Base-by-base conservation (phyloP, 1,284 basidiomycete species). In the Boletellus dicymbophilus region DNA sequence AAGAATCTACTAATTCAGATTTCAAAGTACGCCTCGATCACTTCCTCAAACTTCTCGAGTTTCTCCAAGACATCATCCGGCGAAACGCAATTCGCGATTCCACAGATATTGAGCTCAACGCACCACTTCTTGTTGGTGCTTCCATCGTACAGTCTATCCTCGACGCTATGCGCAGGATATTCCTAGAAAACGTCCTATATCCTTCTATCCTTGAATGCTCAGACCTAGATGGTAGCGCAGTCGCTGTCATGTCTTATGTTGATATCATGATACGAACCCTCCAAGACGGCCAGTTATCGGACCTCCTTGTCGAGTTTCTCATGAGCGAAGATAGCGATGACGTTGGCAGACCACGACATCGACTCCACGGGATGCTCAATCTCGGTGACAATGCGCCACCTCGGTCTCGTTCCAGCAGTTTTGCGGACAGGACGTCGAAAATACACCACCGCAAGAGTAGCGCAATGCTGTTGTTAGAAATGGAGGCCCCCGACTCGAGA, bases 221-320 rank as follows among this genome's bases (percentile, higher is more conserved):
- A 1, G 90, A 93, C 54, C 67, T 76, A 7, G 95, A 99, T 68
- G 95, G 95, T 22, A 97, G 94, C 56, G 91, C 95, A 0, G 90
- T 97, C 2, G 96, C 96, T 2, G 94, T 98, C 45, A 88, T 98
- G 81, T 93, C 90, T n/a, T 98, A 99, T 62, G 86, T 98, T 54
- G 93, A 98, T 54, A 82, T 91, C 61, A 87, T 94, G 73, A 79
- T 95, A 46, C 79, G 85, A 42, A 90, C 87, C 0, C 77, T 95
- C 15, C 81, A 84, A 48, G 77, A 85, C 37, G 88, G 88, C 21
- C 79, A 78, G 45, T 75, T 95, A 31, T 80, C 80, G 4, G 81
- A 86, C 52, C 71, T 88, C n/a, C 71, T 95, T 13, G 77, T 94
- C 41, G 76, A 82, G 43, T 95, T 92, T 68, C 79, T 95, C 28